Percentiles rank a stretch among this genome's conserved stretches.
Conservation (phyloP, 352 stramenopile species). For the Salisapilia sapeloensis region DNA sequence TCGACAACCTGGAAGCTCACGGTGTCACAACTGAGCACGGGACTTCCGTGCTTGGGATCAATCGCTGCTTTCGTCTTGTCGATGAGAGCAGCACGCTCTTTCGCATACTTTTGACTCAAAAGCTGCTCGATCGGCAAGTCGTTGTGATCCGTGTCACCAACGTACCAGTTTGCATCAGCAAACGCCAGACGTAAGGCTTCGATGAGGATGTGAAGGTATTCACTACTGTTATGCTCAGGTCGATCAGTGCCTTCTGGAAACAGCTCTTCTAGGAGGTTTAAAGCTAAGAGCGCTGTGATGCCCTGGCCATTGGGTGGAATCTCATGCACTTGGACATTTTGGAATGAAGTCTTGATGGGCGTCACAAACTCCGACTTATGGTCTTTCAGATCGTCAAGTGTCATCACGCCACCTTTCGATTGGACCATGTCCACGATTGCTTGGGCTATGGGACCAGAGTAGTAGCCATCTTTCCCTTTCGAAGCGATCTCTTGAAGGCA, state of each 20-base stretch:
- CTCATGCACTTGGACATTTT: conserved; percentile 83
- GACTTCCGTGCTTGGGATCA: conserved; percentile 35
- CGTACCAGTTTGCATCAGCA: conserved; percentile 77
- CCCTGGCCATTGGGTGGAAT: conserved; percentile 92
- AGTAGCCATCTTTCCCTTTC: conserved; percentile 80
- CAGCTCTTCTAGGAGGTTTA: conserved; percentile 82
- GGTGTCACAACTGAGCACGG: conserved; percentile 71
- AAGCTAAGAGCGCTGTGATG: conserved; percentile 89
- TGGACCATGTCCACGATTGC: conserved; percentile 76
- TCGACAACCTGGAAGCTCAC: conserved; percentile 96
- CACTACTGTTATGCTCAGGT: conserved; percentile 23
- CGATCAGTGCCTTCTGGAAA: conserved; percentile 13
- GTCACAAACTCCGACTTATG: conserved; percentile 84
- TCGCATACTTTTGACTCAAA: conserved; percentile 64
- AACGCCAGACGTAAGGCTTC: conserved; percentile 90
- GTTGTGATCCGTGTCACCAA: conserved; percentile 62
- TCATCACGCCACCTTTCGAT: conserved; percentile 46
- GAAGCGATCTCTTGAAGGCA: conserved; percentile 77
- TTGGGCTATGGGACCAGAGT: conserved; percentile 67
- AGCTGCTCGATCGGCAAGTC: conserved; percentile 41
- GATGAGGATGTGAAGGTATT: conserved; percentile 84
- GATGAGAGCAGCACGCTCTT: conserved; percentile 25
- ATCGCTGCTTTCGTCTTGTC: conserved; percentile 19
- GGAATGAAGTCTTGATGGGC: conserved; percentile 81
- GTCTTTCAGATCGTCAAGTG: conserved; percentile 67